Base-by-base conservation (phyloP, 2,329 filamentous ascomycete genomes). In the Fusarium avenaceum region DNA sequence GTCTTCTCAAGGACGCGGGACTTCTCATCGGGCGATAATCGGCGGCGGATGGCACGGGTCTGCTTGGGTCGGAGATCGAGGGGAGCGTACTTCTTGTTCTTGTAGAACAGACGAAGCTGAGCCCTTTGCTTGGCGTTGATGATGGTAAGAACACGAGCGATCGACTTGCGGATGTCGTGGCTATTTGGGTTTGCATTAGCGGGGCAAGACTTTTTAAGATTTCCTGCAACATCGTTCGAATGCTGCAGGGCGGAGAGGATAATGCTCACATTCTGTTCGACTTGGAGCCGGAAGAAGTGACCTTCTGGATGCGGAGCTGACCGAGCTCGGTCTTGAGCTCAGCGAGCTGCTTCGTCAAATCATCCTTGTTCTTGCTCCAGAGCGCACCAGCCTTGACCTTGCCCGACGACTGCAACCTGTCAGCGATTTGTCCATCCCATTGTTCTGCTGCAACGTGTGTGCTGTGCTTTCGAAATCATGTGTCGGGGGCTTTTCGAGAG, bases 81-180 rank as follows among this genome's bases (percentile, higher is more conserved):
- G 74, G 96, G 96, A 73, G 94, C 86, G 90, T 97, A 97, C 89
- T 97, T 98, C 93, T 98, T 98, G 91, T 92, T 92, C 90, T 97
- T 96, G 91, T 99, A 99, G 92, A 98, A 98, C 76, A 98, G 89
- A 79, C 94, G 94, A 79, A 99, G 93, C 87, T 98, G 94, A 76
- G 93, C 88, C 83, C 96, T 92, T 89, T 99, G 96, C 90, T 97
- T 98, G 85, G 94, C 92, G 90, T 98, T 99, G 91, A 99, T 97
- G 87, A 99, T 89, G 84, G 96, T 99, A 79, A 99, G 91, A 85
- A 97, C 93, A 81, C 95, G 94, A 81, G 96, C 96, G 85, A 99
- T 97, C 75, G 94, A 97, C 90, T 99, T 99, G 89, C 96, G 94
- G 83, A 99, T 89, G 84, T 99, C 96, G 88, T 97, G 93, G 86